Conservation (phyloP, 495 filamentous ascomycete species). For the Penicillium mononematosum region DNA sequence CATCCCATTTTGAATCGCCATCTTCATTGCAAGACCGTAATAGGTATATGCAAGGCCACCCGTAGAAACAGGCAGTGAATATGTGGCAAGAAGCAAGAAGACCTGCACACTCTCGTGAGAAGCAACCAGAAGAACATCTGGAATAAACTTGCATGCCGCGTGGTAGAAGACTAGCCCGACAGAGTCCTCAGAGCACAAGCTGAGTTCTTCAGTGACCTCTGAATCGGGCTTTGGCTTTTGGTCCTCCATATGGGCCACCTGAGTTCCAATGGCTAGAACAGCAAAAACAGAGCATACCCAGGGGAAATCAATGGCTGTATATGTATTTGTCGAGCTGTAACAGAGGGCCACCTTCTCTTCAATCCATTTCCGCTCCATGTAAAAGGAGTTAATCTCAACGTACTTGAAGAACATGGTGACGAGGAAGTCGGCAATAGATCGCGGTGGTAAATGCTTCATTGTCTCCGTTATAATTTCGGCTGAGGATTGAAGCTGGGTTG, state of each 20-base stretch:
- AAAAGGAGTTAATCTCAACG: conserved; percentile 48
- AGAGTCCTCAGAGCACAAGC: conserved; percentile 43
- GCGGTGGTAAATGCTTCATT: conserved; percentile 43
- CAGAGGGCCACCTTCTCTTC: conserved; percentile 39
- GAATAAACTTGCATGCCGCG: conserved; percentile 44
- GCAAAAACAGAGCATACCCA: conserved; percentile 45
- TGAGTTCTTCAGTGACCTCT: conserved; percentile 28
- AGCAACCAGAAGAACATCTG: conserved; percentile 48
- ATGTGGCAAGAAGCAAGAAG: conserved; percentile 46
- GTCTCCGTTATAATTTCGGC: conserved; percentile 33
- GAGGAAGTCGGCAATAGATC: conserved; percentile 47
- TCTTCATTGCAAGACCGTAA: conserved; percentile 46
- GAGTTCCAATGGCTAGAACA: conserved; percentile 48
- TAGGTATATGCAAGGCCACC: conserved; percentile 50
- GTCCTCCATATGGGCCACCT: conserved; percentile 50
- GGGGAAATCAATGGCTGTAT: conserved; percentile 40
- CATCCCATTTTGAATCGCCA: conserved; percentile 53
- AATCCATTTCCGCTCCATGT: conserved; percentile 45
- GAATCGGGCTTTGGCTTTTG: conserved; percentile 25
- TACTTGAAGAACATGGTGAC: conserved; percentile 48
- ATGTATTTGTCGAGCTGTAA: conserved; percentile 33
- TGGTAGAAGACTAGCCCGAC: conserved; percentile 50
- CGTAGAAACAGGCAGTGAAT: conserved; percentile 45
- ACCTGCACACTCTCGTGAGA: conserved; percentile 51
- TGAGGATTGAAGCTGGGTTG: conserved; percentile 45